Conservation (phyloP, 176 grass and related monocot species). For the Lolium rigidum region DNA sequence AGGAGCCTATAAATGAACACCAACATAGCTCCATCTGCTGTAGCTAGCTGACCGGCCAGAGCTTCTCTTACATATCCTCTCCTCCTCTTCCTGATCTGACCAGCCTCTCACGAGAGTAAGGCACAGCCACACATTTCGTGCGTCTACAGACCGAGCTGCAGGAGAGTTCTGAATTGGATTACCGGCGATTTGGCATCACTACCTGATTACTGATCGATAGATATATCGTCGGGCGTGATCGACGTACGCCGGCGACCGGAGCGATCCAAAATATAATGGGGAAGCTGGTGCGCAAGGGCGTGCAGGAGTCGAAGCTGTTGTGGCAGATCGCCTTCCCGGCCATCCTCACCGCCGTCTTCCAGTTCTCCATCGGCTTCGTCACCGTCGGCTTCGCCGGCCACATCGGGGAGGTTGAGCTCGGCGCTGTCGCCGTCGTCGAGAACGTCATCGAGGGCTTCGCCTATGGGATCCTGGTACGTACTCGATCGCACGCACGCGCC, state of each 20-base stretch:
- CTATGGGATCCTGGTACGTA: slow-evolving; percentile 61
- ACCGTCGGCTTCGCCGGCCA: slow-evolving; percentile 74
- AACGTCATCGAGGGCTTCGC: slow-evolving; percentile 78
- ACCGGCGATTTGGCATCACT: too few species aligned
- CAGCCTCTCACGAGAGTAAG: not conserved
- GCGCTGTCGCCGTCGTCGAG: slow-evolving; percentile 66
- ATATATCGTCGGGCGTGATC: too few species aligned
- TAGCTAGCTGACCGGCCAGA: not conserved
- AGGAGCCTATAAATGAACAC: slow-evolving; percentile 5
- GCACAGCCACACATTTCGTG: not conserved
- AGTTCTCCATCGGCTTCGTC: slow-evolving; percentile 82
- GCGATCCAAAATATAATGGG: slow-evolving; percentile 7
- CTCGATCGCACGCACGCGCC: not conserved
- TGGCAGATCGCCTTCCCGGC: slow-evolving; percentile 78
- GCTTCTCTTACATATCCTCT: not conserved
- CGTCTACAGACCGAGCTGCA: not conserved
- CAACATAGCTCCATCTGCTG: not conserved
- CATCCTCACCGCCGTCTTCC: slow-evolving; percentile 76
- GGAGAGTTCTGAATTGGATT: too few species aligned
- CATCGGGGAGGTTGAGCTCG: slow-evolving; percentile 72
- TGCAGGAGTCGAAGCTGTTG: slow-evolving; percentile 72
- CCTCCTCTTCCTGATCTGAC: not conserved
- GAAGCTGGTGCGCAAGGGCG: slow-evolving; percentile 55
- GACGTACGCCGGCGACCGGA: too few species aligned
- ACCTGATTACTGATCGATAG: too few species aligned